Base-by-base conservation (phyloP, 1,139 yeast genomes). In the Torulaspora pretoriensis region DNA sequence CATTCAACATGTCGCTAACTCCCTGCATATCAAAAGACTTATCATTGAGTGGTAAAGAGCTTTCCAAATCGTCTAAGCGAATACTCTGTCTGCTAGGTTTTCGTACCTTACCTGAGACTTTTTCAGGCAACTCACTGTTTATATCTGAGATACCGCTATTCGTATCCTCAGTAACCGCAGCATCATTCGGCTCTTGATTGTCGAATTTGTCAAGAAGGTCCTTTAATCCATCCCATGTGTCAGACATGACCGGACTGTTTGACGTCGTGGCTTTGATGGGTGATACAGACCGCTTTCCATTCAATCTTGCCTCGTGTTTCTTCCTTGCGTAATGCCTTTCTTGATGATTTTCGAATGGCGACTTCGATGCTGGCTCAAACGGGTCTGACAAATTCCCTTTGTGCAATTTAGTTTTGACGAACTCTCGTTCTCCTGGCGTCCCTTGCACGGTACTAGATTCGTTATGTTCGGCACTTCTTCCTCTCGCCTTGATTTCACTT, bases 281-380 rank as follows among this genome's bases (percentile, higher is more conserved):
- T 3, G 63, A 58, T 10, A 46, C 37, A 5, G 63, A 56, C 31
- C 60, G 45, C 38, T 55, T 48, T 8, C 31, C 36, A 10, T 50
- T 49, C 24, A 45, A 48, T 25, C 46, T 47, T 16, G 47, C 49
- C 29, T 50, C 55, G 32, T 49, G 53, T 46, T 50, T 56, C n/a
- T 53, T 52, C 28, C 63, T 52, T 4, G 60, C 55, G 37, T 51
- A 54, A 30, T 57, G 60, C 7, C 63, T 48, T 19, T 49, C 51
- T 8, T 46, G 43, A 13, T 49, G 46, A 26, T 38, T 48, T 10
- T 41, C 41, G 32, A 54, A 53, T 5, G 56, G 56, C 1, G 55
- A 52, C 5, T 32, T 44, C 13, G 48, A 42, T 9, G 35, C 33
- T 13, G 31, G 24, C 14, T 47, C 46, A n/a, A 39, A 41, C 2